Conservation (phyloP, 2,329 filamentous ascomycete genomes). For the Colletotrichum higginsianum region DNA sequence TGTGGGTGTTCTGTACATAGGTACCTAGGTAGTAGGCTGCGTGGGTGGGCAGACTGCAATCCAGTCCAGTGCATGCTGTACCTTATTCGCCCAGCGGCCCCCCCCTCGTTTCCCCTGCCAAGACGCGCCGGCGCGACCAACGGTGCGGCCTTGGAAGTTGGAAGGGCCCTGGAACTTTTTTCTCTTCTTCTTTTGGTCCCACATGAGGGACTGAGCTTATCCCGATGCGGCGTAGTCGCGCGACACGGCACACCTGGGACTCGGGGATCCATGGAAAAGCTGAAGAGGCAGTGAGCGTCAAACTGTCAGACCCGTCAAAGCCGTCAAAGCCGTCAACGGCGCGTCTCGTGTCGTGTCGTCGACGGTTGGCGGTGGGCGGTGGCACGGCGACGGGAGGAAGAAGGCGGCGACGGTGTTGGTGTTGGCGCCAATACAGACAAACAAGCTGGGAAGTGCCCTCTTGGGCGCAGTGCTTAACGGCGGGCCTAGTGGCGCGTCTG, state of each 20-base stretch:
- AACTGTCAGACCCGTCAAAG: not conserved
- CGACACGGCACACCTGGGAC: not conserved
- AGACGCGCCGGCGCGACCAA: constrained; percentile 25
- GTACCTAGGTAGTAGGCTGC: too few species aligned
- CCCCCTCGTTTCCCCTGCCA: constrained; percentile 32
- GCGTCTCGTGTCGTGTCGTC: not conserved
- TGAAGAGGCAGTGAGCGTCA: constrained; percentile 26
- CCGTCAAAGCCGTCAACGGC: too few species aligned
- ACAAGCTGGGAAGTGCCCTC: not conserved
- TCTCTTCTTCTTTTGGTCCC: not conserved
- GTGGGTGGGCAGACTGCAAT: not conserved
- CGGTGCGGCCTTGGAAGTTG: constrained; percentile 24
- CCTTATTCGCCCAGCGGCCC: not conserved
- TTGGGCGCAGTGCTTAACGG: constrained; percentile 13
- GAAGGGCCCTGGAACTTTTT: constrained; percentile 23
- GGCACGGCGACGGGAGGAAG: not conserved
- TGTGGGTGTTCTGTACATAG: not conserved
- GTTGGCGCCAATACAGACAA: not conserved
- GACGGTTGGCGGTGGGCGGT: constrained; percentile 8
- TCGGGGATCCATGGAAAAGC: not conserved
- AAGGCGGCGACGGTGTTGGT: not conserved
- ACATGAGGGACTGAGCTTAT: constrained; percentile 8
- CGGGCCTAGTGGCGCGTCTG: too few species aligned
- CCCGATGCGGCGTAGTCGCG: constrained; percentile 31
- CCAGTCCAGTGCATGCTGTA: not conserved